Conservation (phyloP, 768 basidiomycete species). For the Psilocybe subaeruginosa region DNA sequence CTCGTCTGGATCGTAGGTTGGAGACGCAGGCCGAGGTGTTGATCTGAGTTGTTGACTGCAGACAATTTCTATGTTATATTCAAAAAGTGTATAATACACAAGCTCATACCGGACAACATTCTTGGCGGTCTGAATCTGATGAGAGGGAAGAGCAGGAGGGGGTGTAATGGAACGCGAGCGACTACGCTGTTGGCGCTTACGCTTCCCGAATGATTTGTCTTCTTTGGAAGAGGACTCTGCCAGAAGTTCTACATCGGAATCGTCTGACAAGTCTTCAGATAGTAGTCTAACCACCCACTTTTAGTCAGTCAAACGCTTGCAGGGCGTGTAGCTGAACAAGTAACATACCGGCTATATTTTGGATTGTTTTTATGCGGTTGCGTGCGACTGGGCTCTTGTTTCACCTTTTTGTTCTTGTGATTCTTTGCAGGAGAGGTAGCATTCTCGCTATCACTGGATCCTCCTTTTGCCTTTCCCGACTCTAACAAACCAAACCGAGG, state of each 20-base stretch:
- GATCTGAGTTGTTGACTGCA: constrained; percentile 51
- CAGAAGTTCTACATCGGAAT: constrained; percentile 45
- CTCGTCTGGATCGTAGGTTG: constrained; percentile 44
- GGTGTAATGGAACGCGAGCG: constrained; percentile 79
- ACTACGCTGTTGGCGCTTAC: constrained; percentile 54
- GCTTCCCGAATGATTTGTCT: constrained; percentile 34
- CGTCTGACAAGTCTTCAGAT: constrained; percentile 43
- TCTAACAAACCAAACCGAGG: constrained; percentile 9
- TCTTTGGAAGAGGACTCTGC: constrained; percentile 27
- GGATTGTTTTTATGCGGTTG: constrained; percentile 46
- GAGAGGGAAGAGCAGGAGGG: constrained; percentile 61
- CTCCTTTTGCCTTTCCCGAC: constrained; percentile 12
- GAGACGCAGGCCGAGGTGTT: constrained; percentile 47
- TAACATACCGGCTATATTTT: constrained; percentile 42
- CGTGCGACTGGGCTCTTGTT: constrained; percentile 27
- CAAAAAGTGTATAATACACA: not conserved
- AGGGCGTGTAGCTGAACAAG: not conserved
- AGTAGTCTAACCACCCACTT: constrained; percentile 32
- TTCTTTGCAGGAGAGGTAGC: constrained; percentile 32
- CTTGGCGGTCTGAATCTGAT: constrained; percentile 58
- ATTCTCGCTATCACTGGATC: constrained; percentile 27
- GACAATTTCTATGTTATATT: not conserved
- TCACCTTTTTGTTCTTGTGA: constrained; percentile 42
- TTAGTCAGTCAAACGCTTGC: not conserved
- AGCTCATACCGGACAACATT: constrained; percentile 61